Conservation (phyloP, 106 monocot species). For the Platanthera guangdongensis region DNA sequence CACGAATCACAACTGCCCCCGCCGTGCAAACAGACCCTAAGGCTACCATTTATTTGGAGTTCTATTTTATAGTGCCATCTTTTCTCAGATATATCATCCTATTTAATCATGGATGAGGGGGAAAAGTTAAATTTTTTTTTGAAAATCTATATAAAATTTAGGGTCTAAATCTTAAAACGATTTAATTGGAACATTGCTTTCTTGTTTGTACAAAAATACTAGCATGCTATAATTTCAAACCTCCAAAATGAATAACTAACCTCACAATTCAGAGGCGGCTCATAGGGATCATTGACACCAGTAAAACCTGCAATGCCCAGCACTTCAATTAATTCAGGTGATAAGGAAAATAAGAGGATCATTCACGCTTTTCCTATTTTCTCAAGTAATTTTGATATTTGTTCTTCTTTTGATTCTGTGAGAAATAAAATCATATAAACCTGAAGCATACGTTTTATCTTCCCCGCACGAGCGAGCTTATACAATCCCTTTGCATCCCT, state of each 20-base stretch:
- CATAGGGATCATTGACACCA: conserved; percentile 92
- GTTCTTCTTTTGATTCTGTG: neutral
- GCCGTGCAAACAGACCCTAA: too few species aligned
- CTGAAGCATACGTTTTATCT: conserved; percentile 62
- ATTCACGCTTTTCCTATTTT: neutral
- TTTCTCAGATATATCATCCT: too few species aligned
- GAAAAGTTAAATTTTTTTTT: too few species aligned
- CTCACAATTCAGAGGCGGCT: conserved; percentile 31
- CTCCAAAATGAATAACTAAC: neutral
- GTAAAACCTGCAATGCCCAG: conserved; percentile 61
- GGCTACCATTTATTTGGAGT: too few species aligned
- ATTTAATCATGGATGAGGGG: too few species aligned
- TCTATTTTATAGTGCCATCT: too few species aligned
- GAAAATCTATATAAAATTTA: too few species aligned
- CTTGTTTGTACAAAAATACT: too few species aligned
- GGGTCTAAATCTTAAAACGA: too few species aligned
- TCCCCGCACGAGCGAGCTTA: conserved; percentile 75
- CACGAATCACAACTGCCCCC: too few species aligned
- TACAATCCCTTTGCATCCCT: conserved; percentile 92
- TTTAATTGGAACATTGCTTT: too few species aligned
- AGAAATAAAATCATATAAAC: neutral
- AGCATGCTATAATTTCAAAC: neutral
- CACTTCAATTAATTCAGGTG: neutral
- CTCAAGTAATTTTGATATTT: neutral
- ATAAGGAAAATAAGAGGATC: neutral